Evolutionary conservation across 2,329 filamentous ascomycete genomes (phyloP), one percentile per base, ranked within the genome.

Genomic region (Neofusicoccum umdonicola): DNA sequence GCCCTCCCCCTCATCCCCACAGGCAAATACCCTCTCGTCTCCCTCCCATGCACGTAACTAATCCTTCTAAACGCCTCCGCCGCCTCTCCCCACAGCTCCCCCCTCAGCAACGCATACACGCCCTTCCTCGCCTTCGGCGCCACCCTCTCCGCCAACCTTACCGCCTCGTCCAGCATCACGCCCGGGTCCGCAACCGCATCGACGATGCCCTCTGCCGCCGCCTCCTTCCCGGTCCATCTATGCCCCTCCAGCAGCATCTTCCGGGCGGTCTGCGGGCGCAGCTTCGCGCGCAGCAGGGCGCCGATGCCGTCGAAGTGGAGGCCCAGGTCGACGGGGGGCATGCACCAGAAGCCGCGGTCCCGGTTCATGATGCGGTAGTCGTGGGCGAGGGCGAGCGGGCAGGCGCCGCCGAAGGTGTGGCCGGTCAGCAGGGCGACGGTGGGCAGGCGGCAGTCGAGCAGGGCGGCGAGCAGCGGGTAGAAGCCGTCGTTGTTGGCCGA

Each of bases 401-500:
- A 82, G 4, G 77, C 81, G 4, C 81, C 81, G 41, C 81, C 82
- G 45, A 83, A 83, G 1, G 80, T 82, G 66, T 83, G 81, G 3
- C 81, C 81, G 1, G 81, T 83, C 3, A 84, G 65, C 0, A 82
- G 72, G 3, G 80, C 81, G 34, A 83, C 78, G 1, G 81, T 84
- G 5, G 82, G 81, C 65, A 74, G 82, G 0, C 80, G 80, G 62
- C 82, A 83, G 71, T 83, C 81, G 69, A 84, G 72, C 75, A 78
- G 69, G 1, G 81, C 81, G 31, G 81, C 78, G 13, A 83, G 72
- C 3, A 83, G 73, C 71, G 87, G 86, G 11, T 82, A 84, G 63
- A 87, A 89, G 31, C 79, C 81, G 69, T 83, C 86, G 15, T 80
- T 79, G 44, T 89, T 87, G 74, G 81, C 86, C 63, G 81, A 83